phyloP scores from a whole-genome alignment of 768 basidiomycete species.

The Leucocoprinus sp. region DNA sequence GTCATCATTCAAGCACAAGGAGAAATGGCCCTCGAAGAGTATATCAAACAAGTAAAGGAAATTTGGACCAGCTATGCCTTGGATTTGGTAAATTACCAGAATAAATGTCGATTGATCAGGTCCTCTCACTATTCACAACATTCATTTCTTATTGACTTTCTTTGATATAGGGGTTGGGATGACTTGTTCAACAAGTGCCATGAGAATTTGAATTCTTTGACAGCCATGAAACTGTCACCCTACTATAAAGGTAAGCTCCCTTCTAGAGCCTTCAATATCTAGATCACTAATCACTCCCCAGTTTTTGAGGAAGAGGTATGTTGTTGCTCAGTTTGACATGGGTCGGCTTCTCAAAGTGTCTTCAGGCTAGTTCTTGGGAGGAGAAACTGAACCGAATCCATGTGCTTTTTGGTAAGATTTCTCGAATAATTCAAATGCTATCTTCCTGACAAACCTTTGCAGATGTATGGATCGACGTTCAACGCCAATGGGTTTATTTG shows the following conservation, averaged over 20 bases:
- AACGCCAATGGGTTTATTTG: constrained; percentile 98
- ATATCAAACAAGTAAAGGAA: constrained; percentile 94
- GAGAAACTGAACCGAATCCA: constrained; percentile 95
- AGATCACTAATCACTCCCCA: constrained; percentile 20
- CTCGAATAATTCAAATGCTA: neutral
- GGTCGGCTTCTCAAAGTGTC: constrained; percentile 10
- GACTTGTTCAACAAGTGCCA: constrained; percentile 95
- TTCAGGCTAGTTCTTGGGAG: constrained; percentile 83
- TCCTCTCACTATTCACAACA: constrained; percentile 21
- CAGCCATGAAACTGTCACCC: constrained; percentile 96
- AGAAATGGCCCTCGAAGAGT: constrained; percentile 97
- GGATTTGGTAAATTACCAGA: constrained; percentile 97
- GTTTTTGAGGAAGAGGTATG: constrained; percentile 84
- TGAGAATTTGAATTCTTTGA: constrained; percentile 92
- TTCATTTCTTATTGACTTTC: neutral
- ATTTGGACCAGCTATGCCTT: constrained; percentile 94
- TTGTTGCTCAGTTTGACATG: neutral
- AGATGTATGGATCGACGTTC: constrained; percentile 99
- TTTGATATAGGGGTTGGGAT: constrained; percentile 75
- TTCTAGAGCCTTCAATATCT: neutral
- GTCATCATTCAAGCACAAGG: constrained; percentile 97
- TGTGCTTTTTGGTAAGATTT: constrained; percentile 76
- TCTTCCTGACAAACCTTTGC: constrained; percentile 10
- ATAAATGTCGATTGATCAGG: constrained; percentile 94
- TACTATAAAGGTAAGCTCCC: constrained; percentile 79